phyloP scores from a whole-genome alignment of 345 rosid genomes.

The Heritiera fomes region DNA sequence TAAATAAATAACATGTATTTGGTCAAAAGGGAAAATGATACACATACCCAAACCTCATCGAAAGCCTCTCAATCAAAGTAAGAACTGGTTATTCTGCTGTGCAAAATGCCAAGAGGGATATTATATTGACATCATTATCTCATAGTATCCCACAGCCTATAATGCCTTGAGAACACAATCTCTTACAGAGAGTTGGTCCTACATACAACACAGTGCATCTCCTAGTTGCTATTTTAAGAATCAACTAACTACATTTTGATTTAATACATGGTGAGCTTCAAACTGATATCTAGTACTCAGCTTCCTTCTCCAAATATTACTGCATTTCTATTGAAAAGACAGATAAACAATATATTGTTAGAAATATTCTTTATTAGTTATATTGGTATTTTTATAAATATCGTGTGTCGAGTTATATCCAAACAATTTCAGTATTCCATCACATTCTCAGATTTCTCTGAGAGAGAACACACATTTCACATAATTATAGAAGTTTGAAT shows the following conservation, averaged over 20 bases:
- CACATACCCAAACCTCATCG: not conserved
- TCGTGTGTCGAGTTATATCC: not conserved
- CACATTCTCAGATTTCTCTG: not conserved
- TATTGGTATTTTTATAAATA: not conserved
- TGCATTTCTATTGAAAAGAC: not conserved
- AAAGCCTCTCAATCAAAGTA: not conserved
- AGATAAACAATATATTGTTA: not conserved
- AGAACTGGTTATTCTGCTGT: not conserved
- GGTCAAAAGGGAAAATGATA: not conserved
- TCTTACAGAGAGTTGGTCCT: not conserved
- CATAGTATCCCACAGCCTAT: not conserved
- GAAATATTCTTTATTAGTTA: constrained; percentile 53
- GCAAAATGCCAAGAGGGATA: not conserved
- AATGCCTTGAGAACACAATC: not conserved
- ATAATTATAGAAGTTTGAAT: not conserved
- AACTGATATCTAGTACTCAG: not conserved
- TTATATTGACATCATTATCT: not conserved
- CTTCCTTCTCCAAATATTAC: not conserved
- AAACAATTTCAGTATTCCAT: not conserved
- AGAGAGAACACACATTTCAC: not conserved
- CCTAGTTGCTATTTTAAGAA: not conserved
- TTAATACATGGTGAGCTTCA: not conserved
- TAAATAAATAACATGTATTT: not conserved
- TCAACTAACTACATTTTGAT: not conserved
- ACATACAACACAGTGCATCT: not conserved